A percentile compares a stretch with the other conserved stretches of the same genome.
These are phyloP conservation scores for Rhizopogon sp. DNA, from an alignment of 768 basidiomycete species.

Conservation along the genomic window DNA sequence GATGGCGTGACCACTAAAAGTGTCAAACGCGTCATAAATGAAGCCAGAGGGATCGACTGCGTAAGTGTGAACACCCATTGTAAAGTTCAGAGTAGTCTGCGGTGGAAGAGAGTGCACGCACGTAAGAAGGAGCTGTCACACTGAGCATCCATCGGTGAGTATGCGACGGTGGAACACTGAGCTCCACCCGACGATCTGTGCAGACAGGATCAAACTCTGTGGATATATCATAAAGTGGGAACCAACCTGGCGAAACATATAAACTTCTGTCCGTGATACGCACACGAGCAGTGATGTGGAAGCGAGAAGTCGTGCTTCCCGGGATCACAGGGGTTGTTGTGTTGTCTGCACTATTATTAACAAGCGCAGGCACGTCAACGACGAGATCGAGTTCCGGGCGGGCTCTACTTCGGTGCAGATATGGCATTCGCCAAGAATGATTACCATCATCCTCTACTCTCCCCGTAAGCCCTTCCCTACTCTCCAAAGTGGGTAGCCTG, in stretches of 20 bases:
- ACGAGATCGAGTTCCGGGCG: constrained; percentile 30
- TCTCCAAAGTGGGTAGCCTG: background rate
- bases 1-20: constrained; percentile 29
- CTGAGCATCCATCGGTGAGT: constrained; percentile 45
- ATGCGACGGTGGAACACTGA: constrained; percentile 17
- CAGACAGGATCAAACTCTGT: background rate
- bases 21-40: constrained; percentile 31
- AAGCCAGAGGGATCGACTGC: constrained; percentile 24
- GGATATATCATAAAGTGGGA: background rate
- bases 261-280: constrained; percentile 40
- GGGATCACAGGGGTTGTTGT: constrained; percentile 1
- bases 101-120: constrained; percentile 19
- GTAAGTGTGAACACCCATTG: background rate
- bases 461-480: no score
- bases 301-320: constrained; percentile 28
- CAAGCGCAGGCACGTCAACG: constrained; percentile 12
- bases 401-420: constrained; percentile 37
- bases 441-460: background rate
- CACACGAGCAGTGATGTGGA: constrained; percentile 42
- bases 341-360: constrained; percentile 8
- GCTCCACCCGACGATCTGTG: constrained; percentile 28
- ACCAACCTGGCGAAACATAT: constrained; percentile 36
- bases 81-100: background rate
- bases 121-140: constrained; percentile 43
- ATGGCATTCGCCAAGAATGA: constrained; percentile 31